These are phyloP conservation scores for Dalbergia oliveri DNA, from an alignment of 306 rosid genomes.

Conservation along the genomic window DNA sequence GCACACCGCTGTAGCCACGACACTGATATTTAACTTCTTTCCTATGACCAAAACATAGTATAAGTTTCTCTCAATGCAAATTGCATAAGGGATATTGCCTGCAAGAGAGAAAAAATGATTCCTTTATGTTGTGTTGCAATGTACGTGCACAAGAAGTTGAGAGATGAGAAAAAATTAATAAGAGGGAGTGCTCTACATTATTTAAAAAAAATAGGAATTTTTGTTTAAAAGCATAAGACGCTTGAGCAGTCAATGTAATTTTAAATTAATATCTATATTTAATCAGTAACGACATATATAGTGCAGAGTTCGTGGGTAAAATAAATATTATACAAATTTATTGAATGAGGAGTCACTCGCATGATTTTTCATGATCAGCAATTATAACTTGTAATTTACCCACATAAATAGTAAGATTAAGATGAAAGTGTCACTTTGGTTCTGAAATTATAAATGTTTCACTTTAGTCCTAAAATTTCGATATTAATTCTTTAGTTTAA, in stretches of 20 bases:
- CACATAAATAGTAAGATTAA: too few species aligned
- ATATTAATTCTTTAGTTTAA: too few species aligned
- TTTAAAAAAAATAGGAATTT: neutral
- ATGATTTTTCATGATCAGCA: too few species aligned
- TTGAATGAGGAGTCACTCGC: neutral
- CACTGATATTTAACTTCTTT: constrained; percentile 24
- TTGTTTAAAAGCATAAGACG: neutral
- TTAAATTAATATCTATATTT: too few species aligned
- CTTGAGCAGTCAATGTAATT: neutral
- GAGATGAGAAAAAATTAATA: neutral
- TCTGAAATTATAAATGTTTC: too few species aligned
- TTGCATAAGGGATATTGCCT: constrained; percentile 41
- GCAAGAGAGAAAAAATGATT: neutral
- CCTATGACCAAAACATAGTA: constrained; percentile 26
- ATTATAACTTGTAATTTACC: too few species aligned
- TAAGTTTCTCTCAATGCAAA: neutral
- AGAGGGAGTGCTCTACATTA: neutral
- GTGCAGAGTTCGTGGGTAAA: neutral
- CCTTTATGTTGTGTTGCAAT: neutral
- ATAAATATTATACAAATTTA: neutral
- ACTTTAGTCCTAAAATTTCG: too few species aligned
- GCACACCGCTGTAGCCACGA: constrained; percentile 34
- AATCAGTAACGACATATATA: neutral
- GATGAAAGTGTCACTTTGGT: too few species aligned
- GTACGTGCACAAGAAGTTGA: constrained; percentile 18